Conservation (phyloP, 1,284 basidiomycete species). For the Microbotryum scabiosae region DNA sequence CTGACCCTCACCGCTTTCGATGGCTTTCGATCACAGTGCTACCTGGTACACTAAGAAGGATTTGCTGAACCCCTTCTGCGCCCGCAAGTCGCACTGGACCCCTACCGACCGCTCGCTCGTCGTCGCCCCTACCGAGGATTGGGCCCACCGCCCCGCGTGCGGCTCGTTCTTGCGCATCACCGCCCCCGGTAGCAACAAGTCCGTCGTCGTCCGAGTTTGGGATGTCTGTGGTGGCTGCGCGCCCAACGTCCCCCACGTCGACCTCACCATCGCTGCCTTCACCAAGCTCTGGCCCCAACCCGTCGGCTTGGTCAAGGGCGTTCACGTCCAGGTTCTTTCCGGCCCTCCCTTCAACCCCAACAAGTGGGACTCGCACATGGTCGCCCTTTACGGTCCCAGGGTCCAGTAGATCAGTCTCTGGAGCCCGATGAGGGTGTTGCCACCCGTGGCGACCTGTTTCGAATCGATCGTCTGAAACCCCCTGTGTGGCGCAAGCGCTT, state of each 20-base stretch:
- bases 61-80: slow-evolving; percentile 33
- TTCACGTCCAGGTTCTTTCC: neutral
- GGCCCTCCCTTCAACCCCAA: neutral
- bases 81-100: slow-evolving; percentile 30
- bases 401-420: neutral
- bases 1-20: too few relatives aligned
- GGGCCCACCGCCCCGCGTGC: slow-evolving; percentile 23
- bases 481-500: too few relatives aligned
- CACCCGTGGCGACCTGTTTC: too few relatives aligned
- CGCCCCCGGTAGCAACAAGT: slow-evolving; percentile 9
- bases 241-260: slow-evolving; percentile 29
- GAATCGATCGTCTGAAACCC: too few relatives aligned
- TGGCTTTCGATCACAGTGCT: too few relatives aligned
- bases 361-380: neutral
- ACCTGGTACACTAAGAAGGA: slow-evolving; percentile 18
- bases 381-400: neutral
- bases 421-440: too few relatives aligned
- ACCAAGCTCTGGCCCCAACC: slow-evolving; percentile 28
- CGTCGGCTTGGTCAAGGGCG: slow-evolving; percentile 22
- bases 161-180: slow-evolving; percentile 23
- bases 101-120: slow-evolving; percentile 33
- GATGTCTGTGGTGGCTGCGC: slow-evolving; percentile 34
- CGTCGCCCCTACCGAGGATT: slow-evolving; percentile 33
- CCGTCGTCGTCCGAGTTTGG: slow-evolving; percentile 26
- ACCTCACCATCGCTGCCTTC: slow-evolving; percentile 32